Conservation (phyloP, 176 grass and related monocot species). For the Microstegium vimineum region DNA sequence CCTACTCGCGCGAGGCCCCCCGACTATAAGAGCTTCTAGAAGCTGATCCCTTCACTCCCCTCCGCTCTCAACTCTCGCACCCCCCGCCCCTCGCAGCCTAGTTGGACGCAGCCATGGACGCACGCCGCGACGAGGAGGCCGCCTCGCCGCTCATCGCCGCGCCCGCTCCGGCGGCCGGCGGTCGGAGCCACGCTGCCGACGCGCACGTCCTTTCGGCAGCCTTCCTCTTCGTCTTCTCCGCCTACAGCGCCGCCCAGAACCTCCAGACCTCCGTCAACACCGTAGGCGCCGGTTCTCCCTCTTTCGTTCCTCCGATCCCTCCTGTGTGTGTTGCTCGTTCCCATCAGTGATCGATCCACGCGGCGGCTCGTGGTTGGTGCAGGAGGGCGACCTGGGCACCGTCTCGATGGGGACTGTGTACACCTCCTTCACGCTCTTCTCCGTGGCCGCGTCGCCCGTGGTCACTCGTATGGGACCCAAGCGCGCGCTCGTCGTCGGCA, state of each 20-base stretch:
- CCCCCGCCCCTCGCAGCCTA: not conserved
- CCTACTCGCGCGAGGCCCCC: not conserved
- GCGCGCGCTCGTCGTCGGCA: constrained; percentile 66
- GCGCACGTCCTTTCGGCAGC: constrained; percentile 67
- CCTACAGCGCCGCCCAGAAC: constrained; percentile 77
- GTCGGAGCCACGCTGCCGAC: constrained; percentile 49
- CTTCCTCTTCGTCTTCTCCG: constrained; percentile 92
- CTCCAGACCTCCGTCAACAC: constrained; percentile 82
- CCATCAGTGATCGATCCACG: not conserved
- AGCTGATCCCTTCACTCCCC: not conserved
- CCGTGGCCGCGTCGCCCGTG: constrained; percentile 49
- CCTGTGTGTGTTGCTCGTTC: not conserved
- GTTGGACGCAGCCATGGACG: constrained; percentile 3
- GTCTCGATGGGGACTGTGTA: constrained; percentile 71
- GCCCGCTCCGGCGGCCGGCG: not conserved
- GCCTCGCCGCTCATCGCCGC: constrained; percentile 14
- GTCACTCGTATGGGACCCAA: constrained; percentile 59
- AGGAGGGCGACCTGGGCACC: constrained; percentile 74
- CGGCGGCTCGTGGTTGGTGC: not conserved
- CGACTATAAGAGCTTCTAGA: constrained; percentile 30
- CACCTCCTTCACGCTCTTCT: constrained; percentile 82
- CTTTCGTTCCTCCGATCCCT: not conserved
- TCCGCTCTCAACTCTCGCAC: not conserved
- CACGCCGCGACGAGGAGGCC: constrained; percentile 28
- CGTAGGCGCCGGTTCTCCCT: not conserved